Conservation (phyloP, 2,329 filamentous ascomycete genomes). For the Monascus ruber region DNA sequence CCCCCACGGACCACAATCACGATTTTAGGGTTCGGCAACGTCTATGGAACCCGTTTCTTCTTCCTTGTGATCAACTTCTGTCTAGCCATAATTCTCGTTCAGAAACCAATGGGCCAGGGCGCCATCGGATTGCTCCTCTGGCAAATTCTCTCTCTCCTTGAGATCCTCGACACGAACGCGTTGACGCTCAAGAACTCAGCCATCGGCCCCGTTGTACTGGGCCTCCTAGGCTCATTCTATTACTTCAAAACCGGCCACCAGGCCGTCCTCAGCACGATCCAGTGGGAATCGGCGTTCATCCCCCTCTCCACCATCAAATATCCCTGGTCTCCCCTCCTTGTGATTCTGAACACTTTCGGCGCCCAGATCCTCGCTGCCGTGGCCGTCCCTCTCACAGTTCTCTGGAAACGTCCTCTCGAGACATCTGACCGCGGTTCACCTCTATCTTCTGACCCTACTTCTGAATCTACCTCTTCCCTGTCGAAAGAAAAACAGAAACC, state of each 20-base stretch:
- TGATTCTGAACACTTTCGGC: slow-evolving; percentile 78
- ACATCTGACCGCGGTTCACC: slow-evolving; percentile 40
- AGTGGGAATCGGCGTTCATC: slow-evolving; percentile 94
- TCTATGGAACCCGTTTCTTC: slow-evolving; percentile 84
- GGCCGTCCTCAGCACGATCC: slow-evolving; percentile 72
- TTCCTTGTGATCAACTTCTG: slow-evolving; percentile 70
- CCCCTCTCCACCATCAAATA: slow-evolving; percentile 72
- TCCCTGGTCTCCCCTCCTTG: slow-evolving; percentile 75
- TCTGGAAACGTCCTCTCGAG: slow-evolving; percentile 83
- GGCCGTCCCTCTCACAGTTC: slow-evolving; percentile 65
- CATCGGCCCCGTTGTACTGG: slow-evolving; percentile 75
- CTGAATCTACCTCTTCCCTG: neutral
- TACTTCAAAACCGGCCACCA: slow-evolving; percentile 98
- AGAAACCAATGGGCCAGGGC: slow-evolving; percentile 89
- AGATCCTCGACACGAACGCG: slow-evolving; percentile 51
- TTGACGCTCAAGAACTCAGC: slow-evolving; percentile 50
- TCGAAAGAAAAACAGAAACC: slow-evolving; percentile 2
- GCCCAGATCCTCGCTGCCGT: slow-evolving; percentile 74
- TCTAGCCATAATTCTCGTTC: slow-evolving; percentile 64
- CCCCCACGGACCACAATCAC: slow-evolving; percentile 46
- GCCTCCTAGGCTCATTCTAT: slow-evolving; percentile 81
- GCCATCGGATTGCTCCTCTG: slow-evolving; percentile 72
- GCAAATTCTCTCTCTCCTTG: slow-evolving; percentile 70
- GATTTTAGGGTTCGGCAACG: slow-evolving; percentile 83
- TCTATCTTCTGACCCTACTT: neutral